These are phyloP conservation scores for Fusarium sp. DNA, from an alignment of 2,329 filamentous ascomycete species.

Conservation along the genomic window DNA sequence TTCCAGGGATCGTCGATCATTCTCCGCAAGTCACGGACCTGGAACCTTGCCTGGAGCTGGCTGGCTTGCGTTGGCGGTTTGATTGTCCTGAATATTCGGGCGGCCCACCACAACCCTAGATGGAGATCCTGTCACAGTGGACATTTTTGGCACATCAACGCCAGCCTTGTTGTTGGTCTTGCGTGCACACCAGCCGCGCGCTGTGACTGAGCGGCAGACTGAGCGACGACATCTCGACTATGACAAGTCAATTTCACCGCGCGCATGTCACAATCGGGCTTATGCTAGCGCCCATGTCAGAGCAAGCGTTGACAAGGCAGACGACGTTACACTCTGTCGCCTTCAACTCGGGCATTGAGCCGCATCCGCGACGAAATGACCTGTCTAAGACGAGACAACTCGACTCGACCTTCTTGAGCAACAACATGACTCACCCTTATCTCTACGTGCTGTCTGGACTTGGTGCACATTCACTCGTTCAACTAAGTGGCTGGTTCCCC, in stretches of 20 bases:
- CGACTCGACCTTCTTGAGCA: constrained; percentile 14
- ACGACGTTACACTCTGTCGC: constrained; percentile 5
- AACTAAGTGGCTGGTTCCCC: neutral
- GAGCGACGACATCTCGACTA: neutral
- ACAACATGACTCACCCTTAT: neutral
- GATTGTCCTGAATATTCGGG: constrained; percentile 25
- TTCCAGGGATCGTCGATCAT: constrained; percentile 30
- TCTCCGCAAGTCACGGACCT: constrained; percentile 27
- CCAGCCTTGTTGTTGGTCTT: constrained; percentile 12
- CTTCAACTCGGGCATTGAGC: constrained; percentile 14
- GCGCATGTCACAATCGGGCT: constrained; percentile 9
- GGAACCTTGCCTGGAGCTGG: constrained; percentile 4
- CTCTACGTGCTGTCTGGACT: neutral
- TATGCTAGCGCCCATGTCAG: constrained; percentile 15
- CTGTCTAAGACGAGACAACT: constrained; percentile 6
- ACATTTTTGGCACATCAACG: constrained; percentile 5
- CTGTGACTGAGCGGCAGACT: neutral
- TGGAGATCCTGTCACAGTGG: constrained; percentile 15
- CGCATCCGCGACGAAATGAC: constrained; percentile 8
- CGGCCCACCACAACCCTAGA: constrained; percentile 18
- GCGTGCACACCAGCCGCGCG: constrained; percentile 2
- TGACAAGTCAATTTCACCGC: constrained; percentile 30
- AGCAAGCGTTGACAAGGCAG: neutral
- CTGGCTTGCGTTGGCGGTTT: constrained; percentile 22
- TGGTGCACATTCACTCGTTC: neutral